phyloP scores from a whole-genome alignment of 176 grass and related monocot genomes.

The Melocanna baccifera region DNA sequence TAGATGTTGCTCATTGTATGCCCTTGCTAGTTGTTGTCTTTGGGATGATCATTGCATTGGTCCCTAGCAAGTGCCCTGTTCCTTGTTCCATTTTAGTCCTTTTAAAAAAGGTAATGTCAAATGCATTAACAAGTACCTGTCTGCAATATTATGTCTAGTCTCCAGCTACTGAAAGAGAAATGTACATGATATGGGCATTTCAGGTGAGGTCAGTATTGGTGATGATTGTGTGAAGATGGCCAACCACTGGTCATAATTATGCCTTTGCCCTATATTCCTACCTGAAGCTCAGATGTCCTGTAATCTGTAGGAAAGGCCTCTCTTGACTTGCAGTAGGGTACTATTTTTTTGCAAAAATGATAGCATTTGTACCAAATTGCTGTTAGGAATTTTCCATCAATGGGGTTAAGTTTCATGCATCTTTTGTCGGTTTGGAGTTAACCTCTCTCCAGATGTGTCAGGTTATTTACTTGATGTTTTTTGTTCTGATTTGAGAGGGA shows the following conservation, averaged over 20 bases:
- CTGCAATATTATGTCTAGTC: neutral
- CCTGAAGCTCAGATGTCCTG: neutral
- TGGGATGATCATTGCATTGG: neutral
- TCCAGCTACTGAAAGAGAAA: neutral
- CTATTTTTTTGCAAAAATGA: neutral
- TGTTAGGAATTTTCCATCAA: neutral
- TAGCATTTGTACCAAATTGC: neutral
- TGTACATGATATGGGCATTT: neutral
- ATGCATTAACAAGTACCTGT: neutral
- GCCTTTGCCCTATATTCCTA: neutral
- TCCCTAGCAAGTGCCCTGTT: neutral
- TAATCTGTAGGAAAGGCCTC: neutral
- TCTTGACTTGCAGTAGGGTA: neutral
- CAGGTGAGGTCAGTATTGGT: neutral
- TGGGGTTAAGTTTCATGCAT: neutral
- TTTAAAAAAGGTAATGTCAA: neutral
- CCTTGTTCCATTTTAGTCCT: neutral
- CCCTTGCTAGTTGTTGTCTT: neutral
- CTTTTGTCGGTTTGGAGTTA: constrained; percentile 7
- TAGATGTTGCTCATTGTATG: neutral
- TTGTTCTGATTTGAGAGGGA: neutral
- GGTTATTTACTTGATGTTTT: neutral
- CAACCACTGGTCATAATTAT: neutral
- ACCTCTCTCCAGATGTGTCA: constrained; percentile 1
- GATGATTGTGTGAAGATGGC: neutral